Evolutionary conservation across 257 asterid species (phyloP).

Genomic region (Apocynum venetum): DNA sequence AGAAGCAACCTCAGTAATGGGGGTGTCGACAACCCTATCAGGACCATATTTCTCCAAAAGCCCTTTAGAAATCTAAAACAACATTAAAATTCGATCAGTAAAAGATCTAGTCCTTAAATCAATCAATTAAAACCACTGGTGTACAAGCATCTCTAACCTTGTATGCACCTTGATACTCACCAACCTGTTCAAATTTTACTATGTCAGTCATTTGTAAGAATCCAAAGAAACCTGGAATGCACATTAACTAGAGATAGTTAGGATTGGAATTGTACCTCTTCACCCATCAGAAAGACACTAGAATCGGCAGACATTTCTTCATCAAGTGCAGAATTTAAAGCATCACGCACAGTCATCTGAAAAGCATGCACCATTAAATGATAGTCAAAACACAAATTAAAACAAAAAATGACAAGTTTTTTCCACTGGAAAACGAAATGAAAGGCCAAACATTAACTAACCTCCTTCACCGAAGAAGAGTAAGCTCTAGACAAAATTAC

Average conservation of each 20-base stretch:
- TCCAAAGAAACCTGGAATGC: slow-evolving; percentile 11
- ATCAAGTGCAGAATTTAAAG: slow-evolving; percentile 85
- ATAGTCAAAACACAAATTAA: not conserved
- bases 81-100: not conserved
- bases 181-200: slow-evolving; percentile 54
- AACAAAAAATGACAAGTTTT: not conserved
- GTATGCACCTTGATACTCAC: slow-evolving; percentile 98
- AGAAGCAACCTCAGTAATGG: slow-evolving; percentile 84
- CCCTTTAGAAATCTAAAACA: slow-evolving; percentile 74
- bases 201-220: slow-evolving; percentile 4
- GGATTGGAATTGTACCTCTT: slow-evolving; percentile 56
- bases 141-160: slow-evolving; percentile 49
- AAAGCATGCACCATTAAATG: slow-evolving; percentile 2
- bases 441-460: slow-evolving; percentile 9
- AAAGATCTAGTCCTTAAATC: not conserved
- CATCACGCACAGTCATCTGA: slow-evolving; percentile 94
- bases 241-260: slow-evolving; percentile 7
- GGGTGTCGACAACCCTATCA: slow-evolving; percentile 82
- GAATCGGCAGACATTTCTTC: slow-evolving; percentile 99
- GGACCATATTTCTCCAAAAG: slow-evolving; percentile 92
- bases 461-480: slow-evolving; percentile 72
- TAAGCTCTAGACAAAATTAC: slow-evolving; percentile 52
- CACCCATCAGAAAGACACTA: slow-evolving; percentile 84
- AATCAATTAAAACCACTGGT: not conserved
- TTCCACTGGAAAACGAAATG: not conserved